Evolutionary conservation across 768 basidiomycete genomes (phyloP).

Genomic region (Pleurotus citrinopileatus): DNA sequence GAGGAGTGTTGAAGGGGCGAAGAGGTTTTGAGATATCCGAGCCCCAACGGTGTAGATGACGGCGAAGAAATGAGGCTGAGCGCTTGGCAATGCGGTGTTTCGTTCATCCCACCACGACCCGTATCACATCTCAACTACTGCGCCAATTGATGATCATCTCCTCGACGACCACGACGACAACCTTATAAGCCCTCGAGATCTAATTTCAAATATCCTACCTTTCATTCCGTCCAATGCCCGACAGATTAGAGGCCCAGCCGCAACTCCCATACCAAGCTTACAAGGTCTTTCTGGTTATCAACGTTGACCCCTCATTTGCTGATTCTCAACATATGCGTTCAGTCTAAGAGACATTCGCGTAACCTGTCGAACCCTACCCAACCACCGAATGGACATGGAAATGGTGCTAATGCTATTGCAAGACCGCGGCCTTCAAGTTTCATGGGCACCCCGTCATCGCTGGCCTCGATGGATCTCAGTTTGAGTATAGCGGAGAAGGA

Average conservation of each 20-base stretch:
- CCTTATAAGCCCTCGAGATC: background rate
- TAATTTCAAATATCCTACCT: background rate
- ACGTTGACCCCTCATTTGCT: slow-evolving; percentile 5
- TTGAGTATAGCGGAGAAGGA: background rate
- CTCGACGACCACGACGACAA: background rate
- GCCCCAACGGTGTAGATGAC: too few relatives aligned
- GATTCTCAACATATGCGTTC: slow-evolving; percentile 1
- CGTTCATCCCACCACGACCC: too few relatives aligned
- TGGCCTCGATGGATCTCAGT: slow-evolving; percentile 17
- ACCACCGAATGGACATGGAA: slow-evolving; percentile 17
- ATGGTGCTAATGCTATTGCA: slow-evolving; percentile 20
- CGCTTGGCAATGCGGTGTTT: too few relatives aligned
- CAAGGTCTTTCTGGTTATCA: slow-evolving; percentile 30
- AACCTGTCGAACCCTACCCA: slow-evolving; percentile 27
- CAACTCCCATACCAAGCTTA: slow-evolving; percentile 51
- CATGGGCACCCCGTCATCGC: slow-evolving; percentile 20
- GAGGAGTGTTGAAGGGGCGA: too few relatives aligned
- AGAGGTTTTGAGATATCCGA: too few relatives aligned
- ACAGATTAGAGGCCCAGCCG: slow-evolving; percentile 14
- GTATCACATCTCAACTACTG: too few relatives aligned
- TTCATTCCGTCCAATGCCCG: slow-evolving; percentile 7
- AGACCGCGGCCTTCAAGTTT: slow-evolving; percentile 24
- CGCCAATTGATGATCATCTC: too few relatives aligned
- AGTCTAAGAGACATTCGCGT: slow-evolving; percentile 50
- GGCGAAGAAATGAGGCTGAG: too few relatives aligned